Evolutionary conservation across 345 rosid genomes (phyloP).

Genomic region (Carallia brachiata): DNA sequence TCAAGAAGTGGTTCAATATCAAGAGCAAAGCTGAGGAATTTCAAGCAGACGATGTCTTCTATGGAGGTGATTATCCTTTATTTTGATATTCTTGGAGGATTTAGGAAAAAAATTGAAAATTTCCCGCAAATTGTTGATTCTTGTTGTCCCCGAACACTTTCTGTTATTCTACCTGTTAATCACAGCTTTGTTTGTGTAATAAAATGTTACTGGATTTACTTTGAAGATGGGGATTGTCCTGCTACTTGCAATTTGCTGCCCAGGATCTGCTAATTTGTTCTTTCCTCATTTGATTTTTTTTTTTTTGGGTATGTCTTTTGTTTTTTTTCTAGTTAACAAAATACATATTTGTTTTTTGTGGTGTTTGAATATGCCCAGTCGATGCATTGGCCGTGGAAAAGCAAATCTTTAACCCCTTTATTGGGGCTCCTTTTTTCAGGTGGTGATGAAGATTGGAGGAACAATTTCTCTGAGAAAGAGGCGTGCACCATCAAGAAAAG

Average conservation of each 20-base stretch:
- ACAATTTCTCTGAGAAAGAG: conserved; percentile 64
- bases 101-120: conserved; percentile 20
- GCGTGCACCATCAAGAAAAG: conserved; percentile 86
- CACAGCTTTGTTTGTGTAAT: conserved; percentile 16
- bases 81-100: conserved; percentile 9
- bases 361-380: conserved; percentile 37
- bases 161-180: conserved; percentile 18
- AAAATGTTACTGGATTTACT: conserved; percentile 24
- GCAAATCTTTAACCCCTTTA: conserved; percentile 63
- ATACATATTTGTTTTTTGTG: conserved; percentile 28
- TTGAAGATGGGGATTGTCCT: conserved; percentile 6
- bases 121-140: conserved; percentile 23
- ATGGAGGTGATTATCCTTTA: conserved; percentile 37
- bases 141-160: conserved; percentile 23
- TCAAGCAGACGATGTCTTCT: conserved; percentile 62
- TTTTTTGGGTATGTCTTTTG: conserved; percentile 11
- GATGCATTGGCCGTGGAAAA: conserved; percentile 37
- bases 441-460: conserved; percentile 68
- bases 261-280: conserved; percentile 42
- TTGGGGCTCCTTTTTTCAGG: conserved; percentile 57
- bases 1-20: conserved; percentile 94
- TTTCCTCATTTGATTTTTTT: conserved; percentile 20
- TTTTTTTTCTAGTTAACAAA: conserved; percentile 4
- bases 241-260: conserved; percentile 27
- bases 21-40: conserved; percentile 78